Base-by-base conservation (phyloP, 495 filamentous ascomycete species). In the Aspergillus affinis region DNA sequence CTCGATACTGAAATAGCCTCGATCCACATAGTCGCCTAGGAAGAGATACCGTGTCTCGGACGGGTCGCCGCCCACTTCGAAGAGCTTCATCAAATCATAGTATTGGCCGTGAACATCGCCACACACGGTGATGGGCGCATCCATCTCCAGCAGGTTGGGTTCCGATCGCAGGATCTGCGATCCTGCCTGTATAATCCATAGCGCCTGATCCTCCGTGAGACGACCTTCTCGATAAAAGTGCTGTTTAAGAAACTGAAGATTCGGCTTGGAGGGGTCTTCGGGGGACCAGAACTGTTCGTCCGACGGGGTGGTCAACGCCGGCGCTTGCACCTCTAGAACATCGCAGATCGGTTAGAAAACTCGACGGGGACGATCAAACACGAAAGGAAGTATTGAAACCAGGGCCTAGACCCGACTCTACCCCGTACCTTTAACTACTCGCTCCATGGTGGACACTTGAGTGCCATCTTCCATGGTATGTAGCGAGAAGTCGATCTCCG, bases 31-130 rank as follows among this genome's bases (percentile, higher is more conserved):
- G 74, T 98, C 94, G 54, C 94, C 94, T 60, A 98, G 79, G 78
- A 98, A 98, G 44, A 98, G 84, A 77, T 98, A 98, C 64, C 94
- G 77, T 26, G 94, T 98, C 69, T 97, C 94, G 48, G 93, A 88
- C 26, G 94, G 94, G 70, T 98, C 95, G 59, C 94, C 94, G 63
- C 94, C 94, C 52, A 98, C 94, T 73, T 98, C 94, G 73, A 98
- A 98, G 21, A 98, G 83, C 81, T 98, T 98, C 94, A 98, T 98
- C 72, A 98, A 75, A 77, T 98, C 94, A 69, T 96, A 98, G 75
- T 97, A 98, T 78, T 98, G 94, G 57, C 94, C 94, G 75, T 98
- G 94, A 55, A 98, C 92, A 70, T 98, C 94, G 68, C 94, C 94
- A 70, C 94, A 98, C 41, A 98, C 94, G n/a, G 94, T 98, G 72